Evolutionary conservation across 1,284 basidiomycete species (phyloP), one percentile per base, ranked within the genome.

Genomic region (Meripilus lineatus): DNA sequence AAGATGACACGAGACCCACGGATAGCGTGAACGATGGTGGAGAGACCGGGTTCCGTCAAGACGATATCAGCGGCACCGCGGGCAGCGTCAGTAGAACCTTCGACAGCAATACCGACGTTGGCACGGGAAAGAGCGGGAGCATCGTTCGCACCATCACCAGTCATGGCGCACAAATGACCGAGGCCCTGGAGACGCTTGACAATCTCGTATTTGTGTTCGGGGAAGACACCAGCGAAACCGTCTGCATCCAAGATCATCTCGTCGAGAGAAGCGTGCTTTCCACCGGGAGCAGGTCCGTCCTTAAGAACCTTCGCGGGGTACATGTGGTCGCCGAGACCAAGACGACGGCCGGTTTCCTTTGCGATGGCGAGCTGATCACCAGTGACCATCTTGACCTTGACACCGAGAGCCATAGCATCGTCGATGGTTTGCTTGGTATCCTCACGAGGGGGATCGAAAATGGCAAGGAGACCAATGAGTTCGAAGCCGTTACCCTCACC

Each of bases 371-470:
- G 90, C 75, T 97, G 93, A 69, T 98, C 94, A 81, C 94, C 94
- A 38, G 94, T 98, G 53, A 97, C 93, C 95, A 98, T 98, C 87
- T 98, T 98, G 68, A 98, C 94, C 68, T 88, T 88, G 57, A 98
- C 93, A 72, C 95, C 94, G 64, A 98, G 90, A 49, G 86, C 85
- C 51, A 93, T 75, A 49, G 94, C 94, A 68, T 97, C 93, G 65
- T 97, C 93, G 63, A 99, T 96, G 28, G 95, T 99, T 73, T 97
- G 90, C 77, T 97, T 96, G 69, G 95, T 99, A 69, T 99, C 95
- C 7, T 89, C 88, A 71, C 94, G 92, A 54, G 94, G 94, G 56
- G 94, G 95, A 67, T 98, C 94, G 71, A 93, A 97, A 75, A 98
- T 98, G 55, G 94, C 85, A 51, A 98, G 85, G 26, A 98, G 84